These are phyloP conservation scores for Zygoascus tannicola DNA, from an alignment of 805 yeast species.

Conservation along the genomic window DNA sequence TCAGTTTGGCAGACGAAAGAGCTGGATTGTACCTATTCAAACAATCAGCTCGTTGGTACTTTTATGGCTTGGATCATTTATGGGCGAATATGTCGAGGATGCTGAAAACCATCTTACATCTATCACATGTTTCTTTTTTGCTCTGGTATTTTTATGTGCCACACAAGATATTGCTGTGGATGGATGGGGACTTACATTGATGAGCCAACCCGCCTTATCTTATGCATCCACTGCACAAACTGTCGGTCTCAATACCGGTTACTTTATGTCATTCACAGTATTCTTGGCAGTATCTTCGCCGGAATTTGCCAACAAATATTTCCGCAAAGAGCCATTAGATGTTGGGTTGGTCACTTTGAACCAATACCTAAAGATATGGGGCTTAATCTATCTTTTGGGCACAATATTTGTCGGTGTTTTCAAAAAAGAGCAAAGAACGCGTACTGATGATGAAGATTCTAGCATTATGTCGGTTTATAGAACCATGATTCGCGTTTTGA, in stretches of 20 bases:
- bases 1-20: conserved; percentile 68
- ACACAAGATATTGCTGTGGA: conserved; percentile 98
- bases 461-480: conserved; percentile 28
- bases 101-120: conserved; percentile 41
- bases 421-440: conserved; percentile 64
- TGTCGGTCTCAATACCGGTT: conserved; percentile 87
- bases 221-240: conserved; percentile 98
- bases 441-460: conserved; percentile 21
- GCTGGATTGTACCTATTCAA: conserved; percentile 95
- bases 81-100: conserved; percentile 38
- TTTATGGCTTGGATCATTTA: conserved; percentile 50
- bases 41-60: conserved; percentile 63
- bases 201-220: conserved; percentile 67
- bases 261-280: conserved; percentile 83
- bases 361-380: conserved; percentile 71
- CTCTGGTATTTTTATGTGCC: conserved; percentile 80
- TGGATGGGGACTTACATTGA: conserved; percentile 94
- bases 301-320: conserved; percentile 82
- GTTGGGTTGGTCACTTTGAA: conserved; percentile 64
- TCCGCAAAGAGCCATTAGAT: conserved; percentile 51
- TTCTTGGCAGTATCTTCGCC: conserved; percentile 85
- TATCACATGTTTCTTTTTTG: conserved; percentile 64
- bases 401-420: conserved; percentile 51
- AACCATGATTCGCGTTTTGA: conserved; percentile 33
- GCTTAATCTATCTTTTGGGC: conserved; percentile 56